Percentiles rank a stretch among this genome's conserved stretches.
phyloP scores from a whole-genome alignment of 805 yeast species.

The Teunomyces barrocoloradensis region DNA sequence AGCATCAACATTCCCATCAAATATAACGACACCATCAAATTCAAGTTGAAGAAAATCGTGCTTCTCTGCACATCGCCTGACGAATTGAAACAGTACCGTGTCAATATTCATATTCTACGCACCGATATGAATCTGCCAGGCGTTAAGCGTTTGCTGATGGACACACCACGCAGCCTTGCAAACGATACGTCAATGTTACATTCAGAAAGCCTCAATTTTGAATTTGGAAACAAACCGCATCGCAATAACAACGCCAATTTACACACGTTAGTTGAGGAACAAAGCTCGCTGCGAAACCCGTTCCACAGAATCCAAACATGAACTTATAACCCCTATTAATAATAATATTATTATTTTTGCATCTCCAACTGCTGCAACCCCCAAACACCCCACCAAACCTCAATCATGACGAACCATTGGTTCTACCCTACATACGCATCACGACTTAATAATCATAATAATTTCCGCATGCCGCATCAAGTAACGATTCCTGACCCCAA shows the following conservation, averaged over 20 bases:
- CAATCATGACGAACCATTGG: not conserved
- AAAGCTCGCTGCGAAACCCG: not conserved
- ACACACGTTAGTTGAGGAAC: slow-evolving; percentile 1
- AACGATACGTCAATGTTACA: not conserved
- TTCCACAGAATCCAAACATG: slow-evolving; percentile 1
- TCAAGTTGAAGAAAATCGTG: slow-evolving; percentile 34
- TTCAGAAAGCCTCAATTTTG: not conserved
- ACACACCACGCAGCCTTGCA: not conserved
- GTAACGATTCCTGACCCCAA: not conserved
- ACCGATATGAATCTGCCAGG: slow-evolving; percentile 44
- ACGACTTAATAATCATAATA: not conserved
- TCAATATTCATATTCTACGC: slow-evolving; percentile 39
- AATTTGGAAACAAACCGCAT: not conserved
- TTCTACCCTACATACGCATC: not conserved
- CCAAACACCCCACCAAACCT: too few species aligned
- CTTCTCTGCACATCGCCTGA: slow-evolving; percentile 29
- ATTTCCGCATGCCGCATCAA: not conserved
- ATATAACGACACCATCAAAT: slow-evolving; percentile 32
- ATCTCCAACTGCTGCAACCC: too few species aligned
- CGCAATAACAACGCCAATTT: not conserved
- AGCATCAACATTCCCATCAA: slow-evolving; percentile 10
- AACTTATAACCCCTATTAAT: not conserved
- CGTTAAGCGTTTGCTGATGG: slow-evolving; percentile 12
- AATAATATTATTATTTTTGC: not conserved
- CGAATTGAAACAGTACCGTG: slow-evolving; percentile 38